Base-by-base conservation (phyloP, 768 basidiomycete genomes). In the Austroboletus eburneus region DNA sequence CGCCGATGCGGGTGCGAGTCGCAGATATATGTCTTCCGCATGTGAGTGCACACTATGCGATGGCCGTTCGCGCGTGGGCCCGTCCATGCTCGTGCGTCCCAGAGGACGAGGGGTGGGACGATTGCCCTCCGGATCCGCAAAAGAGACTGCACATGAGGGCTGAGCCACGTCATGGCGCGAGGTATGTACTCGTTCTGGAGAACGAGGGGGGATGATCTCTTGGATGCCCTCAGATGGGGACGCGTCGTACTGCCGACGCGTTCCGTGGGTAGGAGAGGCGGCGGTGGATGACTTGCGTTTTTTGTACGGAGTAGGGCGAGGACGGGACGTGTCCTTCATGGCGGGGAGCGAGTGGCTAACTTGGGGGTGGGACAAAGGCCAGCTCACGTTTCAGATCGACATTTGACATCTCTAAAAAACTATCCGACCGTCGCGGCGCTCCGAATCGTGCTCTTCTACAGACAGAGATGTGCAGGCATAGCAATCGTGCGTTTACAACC, bases 281-380 rank as follows among this genome's bases (percentile, higher is more conserved):
- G 22, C 38, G 2, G 33, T 9, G 1, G 52, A 46, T 2, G 32
- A 13, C 36, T 42, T 53, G 45, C 42, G 48, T 46, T 48, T 62
- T 36, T 42, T 56, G 52, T 63, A 61, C 1, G 58, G 61, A 20
- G 33, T 51, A 16, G 52, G 48, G 33, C 41, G 51, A 41, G 49
- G 50, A 53, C 56, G 58, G 17, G 55, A 43, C 14, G 45, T 42
- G 58, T 53, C 60, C 56, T 56, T 62, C 60, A 63, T 62, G 58
- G 29, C 47, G 41, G 47, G 22, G 30, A 36, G 42, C 23, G 9
- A 39, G 56, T 50, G 59, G 59, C 49, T 55, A 50, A 55, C 58
- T 29, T 17, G 43, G 38, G 29, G n/a, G n/a, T n/a, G 25, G 34
- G 30, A 51, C 45, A 41, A 56, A 42, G 23, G 17, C 45, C 18